phyloP scores from a whole-genome alignment of 441 rosid genomes.

The Eutrema salsugineum region DNA sequence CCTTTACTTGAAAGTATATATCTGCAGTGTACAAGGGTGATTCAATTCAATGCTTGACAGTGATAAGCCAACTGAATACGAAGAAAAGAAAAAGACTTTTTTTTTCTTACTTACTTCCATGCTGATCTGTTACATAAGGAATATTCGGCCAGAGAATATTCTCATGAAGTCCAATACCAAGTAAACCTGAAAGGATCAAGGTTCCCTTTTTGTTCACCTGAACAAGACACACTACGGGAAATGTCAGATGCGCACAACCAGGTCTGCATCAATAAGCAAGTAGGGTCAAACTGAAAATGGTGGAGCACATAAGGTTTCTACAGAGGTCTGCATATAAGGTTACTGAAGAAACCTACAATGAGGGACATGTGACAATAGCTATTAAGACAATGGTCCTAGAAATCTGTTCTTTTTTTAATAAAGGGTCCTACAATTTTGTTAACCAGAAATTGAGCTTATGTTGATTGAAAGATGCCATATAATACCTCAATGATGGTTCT shows the following conservation, averaged over 20 bases:
- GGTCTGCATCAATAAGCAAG: background rate
- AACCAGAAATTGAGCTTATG: background rate
- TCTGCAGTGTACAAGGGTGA: constrained; percentile 43
- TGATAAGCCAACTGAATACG: background rate
- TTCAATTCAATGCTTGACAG: background rate
- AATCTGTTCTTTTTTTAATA: background rate
- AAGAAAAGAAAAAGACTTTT: background rate
- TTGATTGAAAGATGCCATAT: constrained; percentile 27
- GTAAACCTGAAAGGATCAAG: constrained; percentile 55
- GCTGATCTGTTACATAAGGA: constrained; percentile 74
- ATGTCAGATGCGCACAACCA: constrained; percentile 42
- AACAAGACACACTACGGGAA: constrained; percentile 48
- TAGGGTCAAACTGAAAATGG: background rate
- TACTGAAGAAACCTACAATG: background rate
- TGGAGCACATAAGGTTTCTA: background rate
- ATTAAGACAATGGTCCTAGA: background rate
- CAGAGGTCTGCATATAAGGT: background rate
- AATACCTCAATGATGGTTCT: constrained; percentile 90
- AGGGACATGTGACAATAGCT: background rate
- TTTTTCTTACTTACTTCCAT: constrained; percentile 49
- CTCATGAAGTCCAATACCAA: constrained; percentile 60
- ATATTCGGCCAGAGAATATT: constrained; percentile 77
- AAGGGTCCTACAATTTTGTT: background rate
- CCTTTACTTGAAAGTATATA: constrained; percentile 75
- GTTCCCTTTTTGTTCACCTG: constrained; percentile 84